These are phyloP conservation scores for Bryoerythrophyllum caledonicum DNA, from an alignment of 225 moss, liverwort and hornwort genomes.

Conservation along the genomic window DNA sequence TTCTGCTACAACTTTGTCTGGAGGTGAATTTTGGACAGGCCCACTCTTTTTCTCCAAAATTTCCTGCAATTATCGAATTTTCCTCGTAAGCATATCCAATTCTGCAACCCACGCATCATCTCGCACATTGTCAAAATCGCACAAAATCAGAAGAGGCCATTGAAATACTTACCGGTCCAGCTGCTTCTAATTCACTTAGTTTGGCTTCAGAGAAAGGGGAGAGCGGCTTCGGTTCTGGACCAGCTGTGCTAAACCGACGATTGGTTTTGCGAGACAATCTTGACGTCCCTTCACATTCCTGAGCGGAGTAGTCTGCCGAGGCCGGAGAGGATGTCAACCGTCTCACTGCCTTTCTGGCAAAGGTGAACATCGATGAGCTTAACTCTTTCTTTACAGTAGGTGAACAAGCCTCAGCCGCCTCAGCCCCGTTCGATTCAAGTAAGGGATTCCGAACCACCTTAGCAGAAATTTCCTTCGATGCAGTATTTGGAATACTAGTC, in stretches of 20 bases:
- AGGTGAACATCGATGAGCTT: slow-evolving; percentile 49
- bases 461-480: too few species aligned
- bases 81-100: too few species aligned
- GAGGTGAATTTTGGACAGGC: slow-evolving; percentile 83
- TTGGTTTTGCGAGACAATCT: slow-evolving; percentile 29
- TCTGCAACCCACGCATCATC: too few species aligned
- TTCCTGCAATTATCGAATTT: too few species aligned
- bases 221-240: slow-evolving; percentile 34
- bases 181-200: slow-evolving; percentile 71
- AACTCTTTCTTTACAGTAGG: slow-evolving; percentile 45
- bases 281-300: slow-evolving; percentile 45
- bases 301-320: slow-evolving; percentile 28
- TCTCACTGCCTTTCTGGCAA: slow-evolving; percentile 62
- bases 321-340: slow-evolving; percentile 56
- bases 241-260: slow-evolving; percentile 54
- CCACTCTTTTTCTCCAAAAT: slow-evolving; percentile 70
- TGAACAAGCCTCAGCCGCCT: slow-evolving; percentile 12
- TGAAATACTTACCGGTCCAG: slow-evolving; percentile 83
- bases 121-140: too few species aligned
- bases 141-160: too few species aligned
- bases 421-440: slow-evolving; percentile 33
- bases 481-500: slow-evolving; percentile 8
- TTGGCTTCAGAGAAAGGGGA: slow-evolving; percentile 75
- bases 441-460: too few species aligned
- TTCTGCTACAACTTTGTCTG: slow-evolving; percentile 61